Evolutionary conservation across 2,329 filamentous ascomycete genomes (phyloP).

Genomic region (Emmonsiellopsis sp.): DNA sequence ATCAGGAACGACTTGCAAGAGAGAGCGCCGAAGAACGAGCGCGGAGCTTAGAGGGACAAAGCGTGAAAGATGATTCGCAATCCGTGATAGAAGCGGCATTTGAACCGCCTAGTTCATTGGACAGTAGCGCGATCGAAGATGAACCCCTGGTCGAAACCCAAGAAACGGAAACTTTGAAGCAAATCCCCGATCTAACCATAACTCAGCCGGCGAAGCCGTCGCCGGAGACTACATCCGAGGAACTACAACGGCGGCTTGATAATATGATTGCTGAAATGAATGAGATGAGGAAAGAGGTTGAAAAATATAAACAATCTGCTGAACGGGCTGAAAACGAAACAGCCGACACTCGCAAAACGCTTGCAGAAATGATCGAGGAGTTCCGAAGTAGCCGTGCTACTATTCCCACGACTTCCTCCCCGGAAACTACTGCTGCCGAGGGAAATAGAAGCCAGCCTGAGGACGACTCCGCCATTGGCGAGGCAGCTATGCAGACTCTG

Average conservation of each 20-base stretch:
- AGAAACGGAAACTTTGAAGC: constrained; percentile 12
- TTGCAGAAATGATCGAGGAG: constrained; percentile 80
- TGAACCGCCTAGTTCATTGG: constrained; percentile 28
- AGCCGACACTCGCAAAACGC: constrained; percentile 58
- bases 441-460: constrained; percentile 19
- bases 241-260: constrained; percentile 64
- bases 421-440: background rate
- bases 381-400: constrained; percentile 59
- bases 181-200: constrained; percentile 26
- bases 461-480: constrained; percentile 30
- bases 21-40: constrained; percentile 77
- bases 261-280: constrained; percentile 70
- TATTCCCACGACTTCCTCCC: constrained; percentile 37
- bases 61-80: constrained; percentile 30
- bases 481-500: too few relatives aligned
- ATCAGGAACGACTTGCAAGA: constrained; percentile 69
- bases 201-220: constrained; percentile 19
- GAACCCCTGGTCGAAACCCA: constrained; percentile 5
- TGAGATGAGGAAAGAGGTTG: constrained; percentile 69
- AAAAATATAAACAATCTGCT: constrained; percentile 65
- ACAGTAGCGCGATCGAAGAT: constrained; percentile 9
- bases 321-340: constrained; percentile 73
- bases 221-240: constrained; percentile 26
- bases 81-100: constrained; percentile 39
- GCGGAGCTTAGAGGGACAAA: constrained; percentile 57